phyloP scores from a whole-genome alignment of 192 early-diverging fungal genomes.

The Allomyces javanicus region DNA sequence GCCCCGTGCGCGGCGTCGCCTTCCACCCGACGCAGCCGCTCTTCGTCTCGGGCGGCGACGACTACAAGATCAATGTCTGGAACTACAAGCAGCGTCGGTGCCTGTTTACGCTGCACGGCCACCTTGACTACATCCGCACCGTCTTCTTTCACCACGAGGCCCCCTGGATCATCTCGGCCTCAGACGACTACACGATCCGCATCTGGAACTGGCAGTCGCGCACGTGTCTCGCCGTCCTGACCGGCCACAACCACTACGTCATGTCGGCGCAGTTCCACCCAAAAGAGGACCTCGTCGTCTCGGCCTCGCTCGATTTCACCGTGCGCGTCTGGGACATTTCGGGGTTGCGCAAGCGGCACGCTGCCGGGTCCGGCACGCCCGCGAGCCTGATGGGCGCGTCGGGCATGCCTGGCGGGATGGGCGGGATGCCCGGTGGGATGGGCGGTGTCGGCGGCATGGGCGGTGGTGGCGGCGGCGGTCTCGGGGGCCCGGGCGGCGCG shows the following conservation, averaged over 20 bases:
- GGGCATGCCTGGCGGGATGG: not conserved
- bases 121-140: slow-evolving; percentile 94
- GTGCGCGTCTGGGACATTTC: slow-evolving; percentile 99
- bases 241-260: slow-evolving; percentile 97
- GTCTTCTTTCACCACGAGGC: slow-evolving; percentile 93
- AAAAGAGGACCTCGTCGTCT: slow-evolving; percentile 89
- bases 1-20: slow-evolving; percentile 86
- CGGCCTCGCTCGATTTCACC: slow-evolving; percentile 87
- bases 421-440: not conserved
- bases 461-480: not conserved
- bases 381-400: slow-evolving; percentile 1
- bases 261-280: slow-evolving; percentile 98
- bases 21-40: slow-evolving; percentile 93
- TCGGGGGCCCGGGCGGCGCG: slow-evolving; percentile 6
- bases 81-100: slow-evolving; percentile 94
- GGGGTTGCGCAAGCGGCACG: slow-evolving; percentile 28
- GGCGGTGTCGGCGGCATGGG: not conserved
- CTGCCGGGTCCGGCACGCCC: not conserved
- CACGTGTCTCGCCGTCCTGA: slow-evolving; percentile 89
- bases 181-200: slow-evolving; percentile 96
- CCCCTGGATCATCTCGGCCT: slow-evolving; percentile 92
- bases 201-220: slow-evolving; percentile 99
- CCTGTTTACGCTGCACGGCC: slow-evolving; percentile 88
- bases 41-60: slow-evolving; percentile 95
- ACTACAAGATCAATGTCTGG: slow-evolving; percentile 99